These are phyloP conservation scores for Penicillium waksmanii DNA, from an alignment of 495 filamentous ascomycete species.

Conservation along the genomic window DNA sequence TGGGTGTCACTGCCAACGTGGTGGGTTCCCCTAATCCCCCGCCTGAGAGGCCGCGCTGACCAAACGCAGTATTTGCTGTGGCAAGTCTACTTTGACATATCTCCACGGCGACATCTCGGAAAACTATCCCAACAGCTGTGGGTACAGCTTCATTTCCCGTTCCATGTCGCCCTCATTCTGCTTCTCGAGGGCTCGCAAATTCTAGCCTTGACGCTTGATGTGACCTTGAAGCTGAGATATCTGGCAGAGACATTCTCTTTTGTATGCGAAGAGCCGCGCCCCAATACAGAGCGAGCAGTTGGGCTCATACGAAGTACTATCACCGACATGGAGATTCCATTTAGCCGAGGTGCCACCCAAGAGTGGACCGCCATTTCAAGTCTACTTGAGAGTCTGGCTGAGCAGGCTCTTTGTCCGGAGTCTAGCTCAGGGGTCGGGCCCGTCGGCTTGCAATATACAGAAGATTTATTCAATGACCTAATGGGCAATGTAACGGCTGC, in stretches of 20 bases:
- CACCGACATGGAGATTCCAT: constrained; percentile 48
- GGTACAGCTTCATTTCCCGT: constrained; percentile 70
- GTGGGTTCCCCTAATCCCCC: constrained; percentile 34
- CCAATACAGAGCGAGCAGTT: constrained; percentile 30
- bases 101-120: constrained; percentile 41
- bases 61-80: constrained; percentile 62
- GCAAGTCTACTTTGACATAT: constrained; percentile 73
- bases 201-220: constrained; percentile 44
- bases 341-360: constrained; percentile 37
- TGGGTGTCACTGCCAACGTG: constrained; percentile 49
- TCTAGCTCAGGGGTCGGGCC: constrained; percentile 8
- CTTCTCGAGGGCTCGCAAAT: constrained; percentile 61
- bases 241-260: constrained; percentile 43
- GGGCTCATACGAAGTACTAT: constrained; percentile 43
- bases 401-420: constrained; percentile 34
- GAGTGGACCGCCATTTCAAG: constrained; percentile 39
- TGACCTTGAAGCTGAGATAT: constrained; percentile 44
- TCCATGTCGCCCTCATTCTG: constrained; percentile 67
- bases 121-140: constrained; percentile 63
- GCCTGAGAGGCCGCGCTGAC: constrained; percentile 3
- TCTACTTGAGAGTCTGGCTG: constrained; percentile 37
- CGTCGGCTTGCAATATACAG: constrained; percentile 25
- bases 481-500: constrained; percentile 48
- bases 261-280: constrained; percentile 46
- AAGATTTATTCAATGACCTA: constrained; percentile 35